Percentiles rank a stretch among this genome's conserved stretches.
These are phyloP conservation scores for Seminavis robusta DNA, from an alignment of 108 stramenopile genomes.

Conservation along the genomic window DNA sequence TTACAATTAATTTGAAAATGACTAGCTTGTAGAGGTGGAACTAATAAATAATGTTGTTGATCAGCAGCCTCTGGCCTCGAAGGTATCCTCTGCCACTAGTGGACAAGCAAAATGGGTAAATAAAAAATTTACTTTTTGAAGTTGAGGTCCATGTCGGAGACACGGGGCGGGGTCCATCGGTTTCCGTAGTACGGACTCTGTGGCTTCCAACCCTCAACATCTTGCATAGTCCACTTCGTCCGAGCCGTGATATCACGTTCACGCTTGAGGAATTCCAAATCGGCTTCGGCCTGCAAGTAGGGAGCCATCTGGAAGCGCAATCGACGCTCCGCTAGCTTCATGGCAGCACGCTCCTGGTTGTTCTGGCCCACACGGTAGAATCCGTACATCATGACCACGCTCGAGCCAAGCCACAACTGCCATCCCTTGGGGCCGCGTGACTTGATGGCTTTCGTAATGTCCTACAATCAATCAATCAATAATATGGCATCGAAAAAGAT, in stretches of 20 bases:
- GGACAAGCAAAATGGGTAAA: too few species aligned
- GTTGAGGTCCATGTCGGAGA: slow-evolving; percentile 35
- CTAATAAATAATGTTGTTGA: too few species aligned
- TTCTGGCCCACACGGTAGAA: slow-evolving; percentile 69
- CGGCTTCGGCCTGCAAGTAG: slow-evolving; percentile 80
- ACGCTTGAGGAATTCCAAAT: slow-evolving; percentile 66
- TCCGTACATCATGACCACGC: slow-evolving; percentile 60
- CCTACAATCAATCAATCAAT: slow-evolving; percentile 15
- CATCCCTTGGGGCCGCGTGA: slow-evolving; percentile 80
- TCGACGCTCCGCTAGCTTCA: slow-evolving; percentile 72
- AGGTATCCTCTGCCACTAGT: too few species aligned
- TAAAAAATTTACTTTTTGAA: slow-evolving; percentile 39
- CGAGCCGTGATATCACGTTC: slow-evolving; percentile 53
- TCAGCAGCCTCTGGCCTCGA: too few species aligned
- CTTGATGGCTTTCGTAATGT: slow-evolving; percentile 15
- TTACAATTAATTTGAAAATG: too few species aligned
- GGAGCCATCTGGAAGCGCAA: slow-evolving; percentile 70
- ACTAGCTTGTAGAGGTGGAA: too few species aligned
- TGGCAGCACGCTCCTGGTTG: slow-evolving; percentile 56
- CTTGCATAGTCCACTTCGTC: slow-evolving; percentile 79
- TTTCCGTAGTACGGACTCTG: slow-evolving; percentile 34
- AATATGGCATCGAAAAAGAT: not conserved
- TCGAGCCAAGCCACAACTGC: slow-evolving; percentile 71
- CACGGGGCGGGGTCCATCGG: slow-evolving; percentile 39
- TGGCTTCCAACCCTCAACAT: slow-evolving; percentile 69